These are phyloP conservation scores for Ustilago trichophora DNA, from an alignment of 1,284 basidiomycete species.

Conservation along the genomic window DNA sequence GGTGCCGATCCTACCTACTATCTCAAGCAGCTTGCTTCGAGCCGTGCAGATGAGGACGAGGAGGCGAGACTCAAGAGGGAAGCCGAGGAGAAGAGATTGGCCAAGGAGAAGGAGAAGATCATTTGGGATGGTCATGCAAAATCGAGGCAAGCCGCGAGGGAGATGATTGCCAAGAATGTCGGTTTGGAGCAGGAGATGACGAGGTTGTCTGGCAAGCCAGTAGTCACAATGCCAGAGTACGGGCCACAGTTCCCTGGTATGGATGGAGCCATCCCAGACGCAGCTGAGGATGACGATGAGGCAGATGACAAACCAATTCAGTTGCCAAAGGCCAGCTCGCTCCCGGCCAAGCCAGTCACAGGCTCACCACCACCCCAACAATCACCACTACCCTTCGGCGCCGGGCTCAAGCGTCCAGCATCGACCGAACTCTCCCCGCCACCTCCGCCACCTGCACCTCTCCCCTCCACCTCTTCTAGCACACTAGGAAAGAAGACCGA, in stretches of 20 bases:
- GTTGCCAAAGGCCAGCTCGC: conserved; percentile 16
- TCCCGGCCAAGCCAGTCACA: conserved; percentile 23
- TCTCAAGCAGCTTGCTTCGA: conserved; percentile 58
- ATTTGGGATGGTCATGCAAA: conserved; percentile 64
- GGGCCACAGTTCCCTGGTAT: conserved; percentile 43
- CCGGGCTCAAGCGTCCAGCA: conserved; percentile 29
- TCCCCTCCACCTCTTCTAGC: conserved; percentile 5
- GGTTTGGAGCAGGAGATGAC: conserved; percentile 51
- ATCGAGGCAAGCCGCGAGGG: conserved; percentile 44
- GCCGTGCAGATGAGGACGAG: conserved; percentile 60
- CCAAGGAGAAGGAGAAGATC: conserved; percentile 62
- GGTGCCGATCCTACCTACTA: conserved; percentile 62
- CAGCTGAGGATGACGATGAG: conserved; percentile 2
- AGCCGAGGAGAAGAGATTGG: conserved; percentile 52
- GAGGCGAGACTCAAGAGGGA: conserved; percentile 51
- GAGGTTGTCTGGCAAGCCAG: conserved; percentile 38
- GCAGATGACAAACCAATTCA: conserved; percentile 19
- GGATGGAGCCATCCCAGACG: background rate
- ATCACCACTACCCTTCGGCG: background rate
- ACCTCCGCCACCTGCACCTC: conserved; percentile 20
- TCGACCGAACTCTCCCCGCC: conserved; percentile 28
- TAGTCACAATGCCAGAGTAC: conserved; percentile 27
- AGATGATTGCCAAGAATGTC: conserved; percentile 43
- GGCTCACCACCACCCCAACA: conserved; percentile 1
- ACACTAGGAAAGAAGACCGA: conserved; percentile 30